Evolutionary conservation across 768 basidiomycete genomes (phyloP).

Genomic region (Kwoniella dendrophila): DNA sequence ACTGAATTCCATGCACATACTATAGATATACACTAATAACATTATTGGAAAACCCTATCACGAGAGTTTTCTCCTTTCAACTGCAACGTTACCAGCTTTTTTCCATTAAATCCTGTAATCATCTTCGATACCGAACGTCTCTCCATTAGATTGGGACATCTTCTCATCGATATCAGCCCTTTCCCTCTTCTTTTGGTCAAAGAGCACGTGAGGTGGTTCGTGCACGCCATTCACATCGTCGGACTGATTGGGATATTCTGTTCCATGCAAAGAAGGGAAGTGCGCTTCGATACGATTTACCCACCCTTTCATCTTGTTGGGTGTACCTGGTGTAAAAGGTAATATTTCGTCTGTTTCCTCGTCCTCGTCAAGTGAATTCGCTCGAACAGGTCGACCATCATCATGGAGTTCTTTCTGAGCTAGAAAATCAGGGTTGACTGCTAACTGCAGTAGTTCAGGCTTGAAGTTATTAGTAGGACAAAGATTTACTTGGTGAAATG

Average conservation of each 20-base stretch:
- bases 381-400: too few species aligned
- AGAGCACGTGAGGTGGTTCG: background rate
- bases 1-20: background rate
- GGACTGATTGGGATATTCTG: background rate
- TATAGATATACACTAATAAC: background rate
- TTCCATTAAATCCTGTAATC: background rate
- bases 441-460: too few species aligned
- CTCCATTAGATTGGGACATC: background rate
- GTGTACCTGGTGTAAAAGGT: slow-evolving; percentile 10
- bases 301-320: slow-evolving; percentile 13
- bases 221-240: background rate
- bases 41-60: background rate
- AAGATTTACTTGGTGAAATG: too few species aligned
- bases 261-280: background rate
- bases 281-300: background rate
- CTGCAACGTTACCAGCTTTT: background rate
- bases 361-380: too few species aligned
- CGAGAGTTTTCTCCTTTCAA: background rate
- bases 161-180: background rate
- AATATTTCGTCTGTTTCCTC: background rate
- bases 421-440: too few species aligned
- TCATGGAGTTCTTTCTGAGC: too few species aligned
- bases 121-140: background rate
- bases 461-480: too few species aligned
- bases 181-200: background rate